These are phyloP conservation scores for Botrytis cinerea DNA, from an alignment of 2,329 filamentous ascomycete genomes.

Conservation along the genomic window DNA sequence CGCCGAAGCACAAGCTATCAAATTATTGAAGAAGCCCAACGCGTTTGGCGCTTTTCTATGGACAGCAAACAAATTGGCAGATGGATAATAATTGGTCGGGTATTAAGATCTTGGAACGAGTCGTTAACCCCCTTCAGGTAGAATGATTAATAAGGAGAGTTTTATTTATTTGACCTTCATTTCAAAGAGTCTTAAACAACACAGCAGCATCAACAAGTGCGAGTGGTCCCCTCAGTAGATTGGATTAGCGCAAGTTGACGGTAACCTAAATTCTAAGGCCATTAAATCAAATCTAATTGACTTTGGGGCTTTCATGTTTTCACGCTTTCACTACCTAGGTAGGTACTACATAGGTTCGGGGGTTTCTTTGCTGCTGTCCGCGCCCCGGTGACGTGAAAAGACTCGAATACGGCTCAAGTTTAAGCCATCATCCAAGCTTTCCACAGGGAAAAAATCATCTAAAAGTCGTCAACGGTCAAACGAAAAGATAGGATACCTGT, in stretches of 20 bases:
- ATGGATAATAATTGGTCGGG: slow-evolving; percentile 9
- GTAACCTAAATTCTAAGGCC: neutral
- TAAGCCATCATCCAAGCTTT: neutral
- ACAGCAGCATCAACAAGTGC: slow-evolving; percentile 13
- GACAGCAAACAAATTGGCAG: neutral
- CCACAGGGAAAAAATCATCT: neutral
- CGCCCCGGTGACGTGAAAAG: slow-evolving; percentile 15
- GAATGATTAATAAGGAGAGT: neutral
- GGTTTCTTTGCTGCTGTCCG: neutral
- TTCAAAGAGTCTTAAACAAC: slow-evolving; percentile 20
- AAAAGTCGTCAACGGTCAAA: neutral
- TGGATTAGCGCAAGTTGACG: neutral
- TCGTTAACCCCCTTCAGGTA: neutral
- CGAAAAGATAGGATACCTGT: neutral
- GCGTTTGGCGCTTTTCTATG: slow-evolving; percentile 21
- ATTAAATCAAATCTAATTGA: neutral
- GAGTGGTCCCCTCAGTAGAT: slow-evolving; percentile 21
- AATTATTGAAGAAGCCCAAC: slow-evolving; percentile 16
- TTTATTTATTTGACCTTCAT: slow-evolving; percentile 8
- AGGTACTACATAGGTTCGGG: neutral
- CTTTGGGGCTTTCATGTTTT: neutral
- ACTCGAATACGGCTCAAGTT: neutral
- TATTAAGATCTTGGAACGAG: slow-evolving; percentile 6
- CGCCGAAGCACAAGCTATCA: slow-evolving; percentile 20
- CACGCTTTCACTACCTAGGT: neutral